Evolutionary conservation across 306 rosid genomes (phyloP).

Genomic region (Clitoria ternatea): DNA sequence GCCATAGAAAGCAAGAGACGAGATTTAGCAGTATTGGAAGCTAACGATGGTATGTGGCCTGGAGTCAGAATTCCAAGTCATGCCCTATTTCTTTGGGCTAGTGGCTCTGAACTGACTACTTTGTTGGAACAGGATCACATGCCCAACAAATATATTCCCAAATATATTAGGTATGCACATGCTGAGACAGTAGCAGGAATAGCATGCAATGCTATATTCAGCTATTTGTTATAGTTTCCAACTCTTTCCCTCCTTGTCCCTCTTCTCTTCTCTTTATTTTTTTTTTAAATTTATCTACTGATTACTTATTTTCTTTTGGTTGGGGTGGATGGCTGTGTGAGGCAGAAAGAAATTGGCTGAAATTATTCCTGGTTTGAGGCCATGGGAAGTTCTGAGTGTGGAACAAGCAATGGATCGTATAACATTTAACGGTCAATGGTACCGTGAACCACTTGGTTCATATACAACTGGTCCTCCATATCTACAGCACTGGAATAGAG

Average conservation of each 20-base stretch:
- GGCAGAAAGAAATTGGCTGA: conserved; percentile 53
- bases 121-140: conserved; percentile 84
- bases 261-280: neutral
- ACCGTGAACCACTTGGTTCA: conserved; percentile 77
- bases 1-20: conserved; percentile 90
- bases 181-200: neutral
- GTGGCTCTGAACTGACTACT: conserved; percentile 85
- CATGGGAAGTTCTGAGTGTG: conserved; percentile 92
- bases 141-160: conserved; percentile 94
- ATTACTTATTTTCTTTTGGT: neutral
- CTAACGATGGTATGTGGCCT: conserved; percentile 91
- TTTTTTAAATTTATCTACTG: no score
- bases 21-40: conserved; percentile 86
- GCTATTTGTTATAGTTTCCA: conserved; percentile 11
- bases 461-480: conserved; percentile 82
- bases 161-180: conserved; percentile 62
- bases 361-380: conserved; percentile 81
- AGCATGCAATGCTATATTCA: neutral
- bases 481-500: conserved; percentile 53
- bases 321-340: conserved; percentile 10
- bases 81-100: conserved; percentile 94
- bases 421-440: conserved; percentile 75
- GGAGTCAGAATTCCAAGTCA: conserved; percentile 92
- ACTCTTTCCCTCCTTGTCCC: neutral
- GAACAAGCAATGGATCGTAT: conserved; percentile 94